Evolutionary conservation across 139 green algal genomes (phyloP).

Genomic region (Chlamydomonas sp.): DNA sequence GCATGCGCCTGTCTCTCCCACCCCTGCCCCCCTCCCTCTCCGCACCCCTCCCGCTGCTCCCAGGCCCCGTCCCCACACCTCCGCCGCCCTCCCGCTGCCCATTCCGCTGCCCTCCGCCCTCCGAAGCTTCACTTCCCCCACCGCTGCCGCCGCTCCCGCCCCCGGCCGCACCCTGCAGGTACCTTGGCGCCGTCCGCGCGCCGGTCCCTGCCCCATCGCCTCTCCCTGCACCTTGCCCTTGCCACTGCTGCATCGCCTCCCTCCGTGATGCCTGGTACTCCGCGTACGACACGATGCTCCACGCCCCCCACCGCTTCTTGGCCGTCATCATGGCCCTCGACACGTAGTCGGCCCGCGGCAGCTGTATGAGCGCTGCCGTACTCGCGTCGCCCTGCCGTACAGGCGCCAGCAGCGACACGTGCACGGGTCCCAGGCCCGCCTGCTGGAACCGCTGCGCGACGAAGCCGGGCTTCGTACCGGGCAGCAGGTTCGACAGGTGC

Average conservation of each 20-base stretch:
- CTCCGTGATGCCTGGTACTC: neutral
- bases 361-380: neutral
- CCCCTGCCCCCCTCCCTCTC: too few relatives aligned
- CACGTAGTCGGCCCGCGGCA: conserved; percentile 2
- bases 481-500: conserved; percentile 35
- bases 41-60: too few relatives aligned
- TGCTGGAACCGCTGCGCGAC: neutral
- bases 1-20: too few relatives aligned
- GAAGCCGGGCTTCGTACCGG: neutral
- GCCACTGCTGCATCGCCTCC: conserved; percentile 1
- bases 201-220: neutral
- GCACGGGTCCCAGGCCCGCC: conserved; percentile 14
- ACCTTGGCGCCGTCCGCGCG: neutral
- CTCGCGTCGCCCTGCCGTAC: neutral
- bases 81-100: too few relatives aligned
- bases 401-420: neutral
- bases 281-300: neutral
- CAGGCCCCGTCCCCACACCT: too few relatives aligned
- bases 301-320: neutral
- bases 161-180: neutral
- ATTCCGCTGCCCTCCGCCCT: neutral
- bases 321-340: neutral
- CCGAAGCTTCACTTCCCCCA: neutral
- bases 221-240: neutral
- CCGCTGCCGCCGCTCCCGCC: too few relatives aligned